Evolutionary conservation across 164 flowering plant genomes (phyloP).

Genomic region (Magnolia kwangsiensis): DNA sequence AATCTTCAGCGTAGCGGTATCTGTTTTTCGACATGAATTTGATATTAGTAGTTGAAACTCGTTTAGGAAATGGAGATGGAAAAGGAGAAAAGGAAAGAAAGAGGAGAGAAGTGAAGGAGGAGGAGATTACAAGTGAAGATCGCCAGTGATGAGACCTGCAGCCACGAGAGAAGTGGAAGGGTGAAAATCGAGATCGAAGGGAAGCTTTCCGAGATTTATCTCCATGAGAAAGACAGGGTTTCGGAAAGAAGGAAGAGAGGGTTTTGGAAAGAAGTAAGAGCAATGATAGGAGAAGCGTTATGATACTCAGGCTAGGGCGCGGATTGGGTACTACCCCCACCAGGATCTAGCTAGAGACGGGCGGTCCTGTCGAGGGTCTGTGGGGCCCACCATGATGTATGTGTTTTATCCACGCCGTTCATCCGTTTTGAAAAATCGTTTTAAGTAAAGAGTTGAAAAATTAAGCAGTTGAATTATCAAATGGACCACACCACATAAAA

Average conservation of each 20-base stretch:
- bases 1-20: conserved; percentile 53
- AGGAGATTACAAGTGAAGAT: conserved; percentile 52
- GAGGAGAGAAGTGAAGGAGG: neutral
- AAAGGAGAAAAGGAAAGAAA: neutral
- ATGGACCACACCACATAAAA: too few relatives aligned
- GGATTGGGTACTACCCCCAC: too few relatives aligned
- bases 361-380: too few relatives aligned
- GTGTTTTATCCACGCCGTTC: too few relatives aligned
- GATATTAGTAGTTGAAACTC: neutral
- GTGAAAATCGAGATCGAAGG: conserved; percentile 87
- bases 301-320: too few relatives aligned
- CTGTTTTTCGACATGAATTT: conserved; percentile 24
- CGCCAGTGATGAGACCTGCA: conserved; percentile 67
- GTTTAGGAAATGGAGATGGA: neutral
- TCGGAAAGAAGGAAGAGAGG: neutral
- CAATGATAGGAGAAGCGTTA: neutral
- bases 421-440: too few relatives aligned
- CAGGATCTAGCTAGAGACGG: too few relatives aligned
- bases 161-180: conserved; percentile 61
- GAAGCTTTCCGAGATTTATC: conserved; percentile 49
- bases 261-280: neutral
- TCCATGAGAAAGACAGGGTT: conserved; percentile 38
- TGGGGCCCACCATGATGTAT: too few relatives aligned
- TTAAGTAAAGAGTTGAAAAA: too few relatives aligned
- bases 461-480: too few relatives aligned